Evolutionary conservation across 208 protist species (phyloP).

Genomic region (Crithidia fasciculata): DNA sequence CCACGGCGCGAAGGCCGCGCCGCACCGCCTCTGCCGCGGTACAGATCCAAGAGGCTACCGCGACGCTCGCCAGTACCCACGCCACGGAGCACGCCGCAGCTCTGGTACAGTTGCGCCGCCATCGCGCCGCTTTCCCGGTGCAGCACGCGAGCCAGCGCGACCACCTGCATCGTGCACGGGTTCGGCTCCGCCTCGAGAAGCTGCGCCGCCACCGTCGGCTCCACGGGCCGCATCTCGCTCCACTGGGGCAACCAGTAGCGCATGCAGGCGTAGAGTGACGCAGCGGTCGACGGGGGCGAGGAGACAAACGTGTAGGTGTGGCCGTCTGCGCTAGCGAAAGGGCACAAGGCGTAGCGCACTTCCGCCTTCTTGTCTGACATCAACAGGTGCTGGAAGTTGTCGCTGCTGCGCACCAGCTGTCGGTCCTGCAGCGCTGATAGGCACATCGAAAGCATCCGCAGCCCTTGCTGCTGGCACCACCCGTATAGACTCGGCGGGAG

Average conservation of each 20-base stretch:
- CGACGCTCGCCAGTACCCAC: not conserved
- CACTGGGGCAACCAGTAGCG: slow-evolving; percentile 67
- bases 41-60: not conserved
- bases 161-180: slow-evolving; percentile 38
- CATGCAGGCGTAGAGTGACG: slow-evolving; percentile 57
- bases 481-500: slow-evolving; percentile 60
- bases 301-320: slow-evolving; percentile 27
- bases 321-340: slow-evolving; percentile 16
- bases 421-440: slow-evolving; percentile 49
- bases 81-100: slow-evolving; percentile 15
- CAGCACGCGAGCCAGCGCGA: slow-evolving; percentile 49
- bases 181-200: slow-evolving; percentile 47
- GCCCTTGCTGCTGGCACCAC: slow-evolving; percentile 45
- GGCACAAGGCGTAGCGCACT: slow-evolving; percentile 27
- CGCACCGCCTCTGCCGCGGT: not conserved
- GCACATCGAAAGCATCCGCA: slow-evolving; percentile 44
- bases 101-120: slow-evolving; percentile 61
- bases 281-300: slow-evolving; percentile 13
- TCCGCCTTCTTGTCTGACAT: slow-evolving; percentile 27
- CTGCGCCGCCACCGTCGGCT: not conserved
- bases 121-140: slow-evolving; percentile 40
- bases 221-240: slow-evolving; percentile 7
- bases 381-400: slow-evolving; percentile 30
- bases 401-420: slow-evolving; percentile 40
- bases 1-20: too few species aligned